These are phyloP conservation scores for Nothopassalora personata DNA, from an alignment of 2,329 filamentous ascomycete genomes.

Conservation along the genomic window DNA sequence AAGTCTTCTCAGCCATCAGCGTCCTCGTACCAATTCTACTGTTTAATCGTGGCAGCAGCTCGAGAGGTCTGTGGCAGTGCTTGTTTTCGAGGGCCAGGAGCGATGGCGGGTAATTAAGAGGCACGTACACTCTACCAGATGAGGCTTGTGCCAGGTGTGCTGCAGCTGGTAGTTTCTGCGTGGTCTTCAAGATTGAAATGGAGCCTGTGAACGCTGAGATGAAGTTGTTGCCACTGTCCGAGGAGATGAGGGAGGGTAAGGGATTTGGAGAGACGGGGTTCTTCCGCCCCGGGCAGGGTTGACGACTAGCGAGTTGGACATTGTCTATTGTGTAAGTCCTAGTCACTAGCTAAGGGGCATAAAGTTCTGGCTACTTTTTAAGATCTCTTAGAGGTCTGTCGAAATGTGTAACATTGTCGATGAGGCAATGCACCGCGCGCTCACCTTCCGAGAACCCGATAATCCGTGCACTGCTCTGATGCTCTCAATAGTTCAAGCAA, in stretches of 20 bases:
- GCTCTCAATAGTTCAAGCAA: too few relatives aligned
- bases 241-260: not conserved
- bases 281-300: too few relatives aligned
- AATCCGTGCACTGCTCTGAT: too few relatives aligned
- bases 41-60: not conserved
- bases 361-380: too few relatives aligned
- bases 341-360: too few relatives aligned
- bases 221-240: not conserved
- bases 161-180: not conserved
- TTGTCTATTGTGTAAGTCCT: too few relatives aligned
- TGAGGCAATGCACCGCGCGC: too few relatives aligned
- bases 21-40: not conserved
- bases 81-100: not conserved
- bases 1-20: not conserved
- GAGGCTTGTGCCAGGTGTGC: not conserved
- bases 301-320: too few relatives aligned
- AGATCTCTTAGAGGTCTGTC: too few relatives aligned
- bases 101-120: not conserved
- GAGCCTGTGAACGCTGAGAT: not conserved
- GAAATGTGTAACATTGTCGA: too few relatives aligned
- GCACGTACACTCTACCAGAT: not conserved
- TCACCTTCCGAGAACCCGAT: too few relatives aligned
- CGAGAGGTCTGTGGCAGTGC: not conserved
- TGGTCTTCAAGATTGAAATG: not conserved
- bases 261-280: not conserved